Conservation (phyloP, 1,139 yeast genomes). For the Hansenula anomala region DNA sequence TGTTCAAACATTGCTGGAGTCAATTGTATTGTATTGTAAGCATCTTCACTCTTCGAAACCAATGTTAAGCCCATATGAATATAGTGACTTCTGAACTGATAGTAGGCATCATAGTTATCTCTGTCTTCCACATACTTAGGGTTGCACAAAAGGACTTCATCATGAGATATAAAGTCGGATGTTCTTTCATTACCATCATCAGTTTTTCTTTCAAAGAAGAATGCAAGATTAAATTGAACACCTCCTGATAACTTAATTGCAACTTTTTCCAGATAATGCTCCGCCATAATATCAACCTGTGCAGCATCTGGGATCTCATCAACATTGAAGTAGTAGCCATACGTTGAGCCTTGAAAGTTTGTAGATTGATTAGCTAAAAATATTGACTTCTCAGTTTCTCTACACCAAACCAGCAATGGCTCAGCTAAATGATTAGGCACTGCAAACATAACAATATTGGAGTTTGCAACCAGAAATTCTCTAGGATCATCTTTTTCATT, state of each 20-base stretch:
- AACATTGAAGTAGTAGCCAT: constrained; percentile 45
- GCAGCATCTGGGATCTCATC: constrained; percentile 17
- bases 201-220: constrained; percentile 47
- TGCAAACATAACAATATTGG: constrained; percentile 66
- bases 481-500: constrained; percentile 61
- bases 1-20: constrained; percentile 66
- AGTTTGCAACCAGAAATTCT: constrained; percentile 56
- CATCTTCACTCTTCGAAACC: constrained; percentile 38
- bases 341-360: constrained; percentile 41
- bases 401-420: constrained; percentile 59
- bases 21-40: constrained; percentile 70
- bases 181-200: constrained; percentile 36
- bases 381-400: constrained; percentile 39
- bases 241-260: constrained; percentile 61
- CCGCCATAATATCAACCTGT: constrained; percentile 19
- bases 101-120: constrained; percentile 64
- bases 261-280: constrained; percentile 39
- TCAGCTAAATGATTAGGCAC: constrained; percentile 62
- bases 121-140: constrained; percentile 52
- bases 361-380: constrained; percentile 39
- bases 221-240: constrained; percentile 52
- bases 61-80: constrained; percentile 76
- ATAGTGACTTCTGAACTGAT: constrained; percentile 73
- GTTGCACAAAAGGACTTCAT: constrained; percentile 55
- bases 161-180: constrained; percentile 61